phyloP scores from a whole-genome alignment of 1,284 basidiomycete species.

The Marasmius sp. region DNA sequence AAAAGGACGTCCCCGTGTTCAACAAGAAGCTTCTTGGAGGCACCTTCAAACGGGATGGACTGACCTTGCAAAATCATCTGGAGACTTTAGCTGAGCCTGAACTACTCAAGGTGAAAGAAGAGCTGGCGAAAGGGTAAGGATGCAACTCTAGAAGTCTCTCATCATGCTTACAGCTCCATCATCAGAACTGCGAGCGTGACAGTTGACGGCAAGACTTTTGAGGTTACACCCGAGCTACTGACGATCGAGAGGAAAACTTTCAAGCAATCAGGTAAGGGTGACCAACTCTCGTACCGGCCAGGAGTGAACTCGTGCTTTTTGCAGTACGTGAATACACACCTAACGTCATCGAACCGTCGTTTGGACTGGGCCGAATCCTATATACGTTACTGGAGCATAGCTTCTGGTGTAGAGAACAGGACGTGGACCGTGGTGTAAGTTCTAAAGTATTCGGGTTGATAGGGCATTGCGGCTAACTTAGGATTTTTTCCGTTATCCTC shows the following conservation, averaged over 20 bases:
- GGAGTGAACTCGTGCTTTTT: conserved; percentile 10
- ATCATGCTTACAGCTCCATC: neutral
- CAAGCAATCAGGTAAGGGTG: conserved; percentile 80
- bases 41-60: conserved; percentile 86
- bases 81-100: conserved; percentile 68
- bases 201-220: conserved; percentile 10
- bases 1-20: conserved; percentile 77
- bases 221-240: conserved; percentile 73
- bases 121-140: conserved; percentile 72
- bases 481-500: conserved; percentile 6
- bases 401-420: conserved; percentile 94
- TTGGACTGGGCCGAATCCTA: conserved; percentile 95
- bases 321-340: conserved; percentile 93
- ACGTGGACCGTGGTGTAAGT: conserved; percentile 84
- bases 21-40: conserved; percentile 92
- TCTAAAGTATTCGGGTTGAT: conserved; percentile 17
- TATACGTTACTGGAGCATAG: conserved; percentile 95
- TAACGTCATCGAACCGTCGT: conserved; percentile 99
- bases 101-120: conserved; percentile 70
- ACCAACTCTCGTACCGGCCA: conserved; percentile 7
- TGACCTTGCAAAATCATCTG: conserved; percentile 70
- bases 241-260: conserved; percentile 85
- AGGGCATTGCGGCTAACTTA: conserved; percentile 11
- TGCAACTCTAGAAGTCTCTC: neutral
- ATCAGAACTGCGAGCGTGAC: conserved; percentile 6